Base-by-base conservation (phyloP, 192 early-diverging fungal genomes). In the Coemansia sp. region DNA sequence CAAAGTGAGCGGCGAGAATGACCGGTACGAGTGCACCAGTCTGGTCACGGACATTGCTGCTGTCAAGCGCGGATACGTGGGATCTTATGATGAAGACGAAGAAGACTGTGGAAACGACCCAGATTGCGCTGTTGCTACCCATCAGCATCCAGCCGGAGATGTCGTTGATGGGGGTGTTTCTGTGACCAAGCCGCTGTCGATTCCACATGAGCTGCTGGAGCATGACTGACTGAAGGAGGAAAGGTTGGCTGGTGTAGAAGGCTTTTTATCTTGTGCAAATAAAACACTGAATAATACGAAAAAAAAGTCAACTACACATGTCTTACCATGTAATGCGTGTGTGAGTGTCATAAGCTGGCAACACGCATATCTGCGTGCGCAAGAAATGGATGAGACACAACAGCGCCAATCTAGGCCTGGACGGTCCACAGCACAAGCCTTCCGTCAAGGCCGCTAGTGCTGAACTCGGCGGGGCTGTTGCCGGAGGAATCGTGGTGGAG, bases 371-470 rank as follows among this genome's bases (percentile, higher is more conserved):
- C 32, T 32, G 40, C 32, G 16, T 16, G 57, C 16, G 11, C 57
- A n/a, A 41, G 40, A n/a, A 61, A 44, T 9, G 16, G 11, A 42
- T 15, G 53, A 42, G 13, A 53, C 15, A 48, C 26, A 42, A 19
- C 19, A 54, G 10, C 53, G n/a, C 32, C 32, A 19, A 6, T 32
- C 42, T 63, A 83, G 1, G 76, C 81, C 44, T 65, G 60, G 44
- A 83, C 50, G 45, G 54, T 69, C 81, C 81, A 83, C 72, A 69
- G 72, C 54, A 72, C 67, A 38, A 83, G 76, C 58, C 71, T 83
- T 10, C 81, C 81, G 56, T 83, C 81, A 18, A 83, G 69, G 12
- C 81, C 76, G 48, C 69, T 75, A 42, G 81, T 69, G 72, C 64
- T 78, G 72, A 78, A 42, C 32, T 83, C 76, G 19, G 65, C 50